These are phyloP conservation scores for Solanum clarkiae DNA, from an alignment of 257 asterid species.

Conservation along the genomic window DNA sequence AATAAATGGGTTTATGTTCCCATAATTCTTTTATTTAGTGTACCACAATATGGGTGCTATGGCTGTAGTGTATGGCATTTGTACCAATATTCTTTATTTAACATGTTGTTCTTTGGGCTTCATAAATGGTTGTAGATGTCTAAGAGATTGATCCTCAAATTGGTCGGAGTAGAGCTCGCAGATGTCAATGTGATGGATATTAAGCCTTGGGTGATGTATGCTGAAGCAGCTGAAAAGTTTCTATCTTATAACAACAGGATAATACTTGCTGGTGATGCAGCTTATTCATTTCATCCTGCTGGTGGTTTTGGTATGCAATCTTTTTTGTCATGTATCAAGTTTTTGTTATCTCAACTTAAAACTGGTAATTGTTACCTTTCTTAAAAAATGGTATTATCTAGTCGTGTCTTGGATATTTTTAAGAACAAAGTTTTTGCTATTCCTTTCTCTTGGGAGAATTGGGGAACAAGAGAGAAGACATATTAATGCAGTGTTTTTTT, in stretches of 20 bases:
- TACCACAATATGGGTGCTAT: not conserved
- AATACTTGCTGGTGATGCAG: conserved; percentile 92
- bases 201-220: conserved; percentile 99
- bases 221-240: conserved; percentile 80
- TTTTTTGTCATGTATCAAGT: not conserved
- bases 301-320: conserved; percentile 77
- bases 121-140: conserved; percentile 44
- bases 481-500: not conserved
- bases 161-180: conserved; percentile 79
- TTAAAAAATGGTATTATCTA: not conserved
- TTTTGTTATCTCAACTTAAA: not conserved
- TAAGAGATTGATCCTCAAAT: conserved; percentile 49
- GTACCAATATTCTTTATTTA: not conserved
- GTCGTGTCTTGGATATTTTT: not conserved
- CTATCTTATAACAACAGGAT: conserved; percentile 42
- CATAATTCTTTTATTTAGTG: not conserved
- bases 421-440: not conserved
- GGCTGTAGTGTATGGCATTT: not conserved
- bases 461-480: not conserved
- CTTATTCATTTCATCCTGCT: conserved; percentile 95
- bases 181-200: conserved; percentile 68
- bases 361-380: not conserved
- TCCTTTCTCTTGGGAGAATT: not conserved
- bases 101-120: not conserved
- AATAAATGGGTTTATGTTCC: not conserved